Conservation (phyloP, 2,329 filamentous ascomycete genomes). For the Apiospora pterosperma region DNA sequence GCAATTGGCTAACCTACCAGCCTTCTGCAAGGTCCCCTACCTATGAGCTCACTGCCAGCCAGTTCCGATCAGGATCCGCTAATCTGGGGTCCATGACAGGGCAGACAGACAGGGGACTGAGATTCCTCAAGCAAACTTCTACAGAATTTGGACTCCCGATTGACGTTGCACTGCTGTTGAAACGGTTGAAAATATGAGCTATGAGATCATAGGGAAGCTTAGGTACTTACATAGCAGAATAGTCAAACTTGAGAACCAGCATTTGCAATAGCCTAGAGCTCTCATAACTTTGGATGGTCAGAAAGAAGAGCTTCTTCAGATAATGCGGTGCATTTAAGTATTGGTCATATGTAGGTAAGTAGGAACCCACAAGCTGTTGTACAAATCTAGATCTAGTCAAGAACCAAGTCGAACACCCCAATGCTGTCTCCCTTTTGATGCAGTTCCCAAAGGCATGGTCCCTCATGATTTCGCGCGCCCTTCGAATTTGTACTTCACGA, state of each 20-base stretch:
- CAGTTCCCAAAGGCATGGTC: background rate
- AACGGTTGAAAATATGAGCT: background rate
- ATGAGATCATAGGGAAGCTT: background rate
- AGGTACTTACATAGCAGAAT: background rate
- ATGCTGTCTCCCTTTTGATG: background rate
- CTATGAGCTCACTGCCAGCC: conserved; percentile 2
- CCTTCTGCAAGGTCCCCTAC: background rate
- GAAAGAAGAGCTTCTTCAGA: background rate
- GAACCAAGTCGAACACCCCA: background rate
- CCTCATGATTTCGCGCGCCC: background rate
- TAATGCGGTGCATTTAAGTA: background rate
- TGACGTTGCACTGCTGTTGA: background rate
- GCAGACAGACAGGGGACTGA: background rate
- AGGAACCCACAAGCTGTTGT: background rate
- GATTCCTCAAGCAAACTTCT: background rate
- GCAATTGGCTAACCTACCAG: background rate
- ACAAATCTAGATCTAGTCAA: background rate
- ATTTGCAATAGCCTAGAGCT: too few species aligned
- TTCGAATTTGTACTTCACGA: background rate
- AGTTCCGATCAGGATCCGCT: background rate
- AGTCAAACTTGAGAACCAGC: too few species aligned
- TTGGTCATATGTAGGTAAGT: background rate
- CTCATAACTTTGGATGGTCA: too few species aligned
- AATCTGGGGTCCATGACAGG: background rate
- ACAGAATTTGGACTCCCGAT: too few species aligned